Conservation (phyloP, 2,329 filamentous ascomycete genomes). For the Beauveria sp. region DNA sequence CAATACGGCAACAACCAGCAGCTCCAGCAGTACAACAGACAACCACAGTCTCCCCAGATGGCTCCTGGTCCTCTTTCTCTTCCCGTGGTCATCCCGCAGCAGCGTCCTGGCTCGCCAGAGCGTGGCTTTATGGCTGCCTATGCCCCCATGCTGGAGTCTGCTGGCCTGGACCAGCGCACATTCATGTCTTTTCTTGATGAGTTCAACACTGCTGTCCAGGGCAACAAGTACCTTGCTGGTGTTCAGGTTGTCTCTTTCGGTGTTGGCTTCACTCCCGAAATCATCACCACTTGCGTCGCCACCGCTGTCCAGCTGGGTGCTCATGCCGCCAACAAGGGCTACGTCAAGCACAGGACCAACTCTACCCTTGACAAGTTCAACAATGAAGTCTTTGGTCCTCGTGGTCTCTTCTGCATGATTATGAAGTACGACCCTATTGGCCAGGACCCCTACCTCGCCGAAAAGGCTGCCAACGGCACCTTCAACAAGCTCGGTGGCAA, state of each 20-base stretch:
- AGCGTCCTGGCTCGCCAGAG: slow-evolving; percentile 11
- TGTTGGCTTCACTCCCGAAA: slow-evolving; percentile 12
- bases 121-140: slow-evolving; percentile 13
- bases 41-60: slow-evolving; percentile 7
- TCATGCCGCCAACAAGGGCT: slow-evolving; percentile 11
- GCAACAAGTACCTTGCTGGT: slow-evolving; percentile 12
- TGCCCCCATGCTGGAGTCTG: slow-evolving; percentile 7
- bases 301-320: slow-evolving; percentile 12
- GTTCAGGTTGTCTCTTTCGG: slow-evolving; percentile 13
- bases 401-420: slow-evolving; percentile 13
- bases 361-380: slow-evolving; percentile 12
- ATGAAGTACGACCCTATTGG: slow-evolving; percentile 13
- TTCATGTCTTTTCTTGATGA: slow-evolving; percentile 12
- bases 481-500: background rate
- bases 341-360: slow-evolving; percentile 13
- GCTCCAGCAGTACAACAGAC: slow-evolving; percentile 8
- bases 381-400: slow-evolving; percentile 11
- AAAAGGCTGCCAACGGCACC: background rate
- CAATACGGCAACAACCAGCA: slow-evolving; percentile 4
- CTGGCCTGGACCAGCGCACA: slow-evolving; percentile 11
- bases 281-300: slow-evolving; percentile 11
- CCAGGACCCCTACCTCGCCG: slow-evolving; percentile 1
- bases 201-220: slow-evolving; percentile 12
- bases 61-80: slow-evolving; percentile 10
- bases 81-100: slow-evolving; percentile 12